phyloP scores from a whole-genome alignment of 1,284 basidiomycete genomes.

The Ustilago xerochloae region DNA sequence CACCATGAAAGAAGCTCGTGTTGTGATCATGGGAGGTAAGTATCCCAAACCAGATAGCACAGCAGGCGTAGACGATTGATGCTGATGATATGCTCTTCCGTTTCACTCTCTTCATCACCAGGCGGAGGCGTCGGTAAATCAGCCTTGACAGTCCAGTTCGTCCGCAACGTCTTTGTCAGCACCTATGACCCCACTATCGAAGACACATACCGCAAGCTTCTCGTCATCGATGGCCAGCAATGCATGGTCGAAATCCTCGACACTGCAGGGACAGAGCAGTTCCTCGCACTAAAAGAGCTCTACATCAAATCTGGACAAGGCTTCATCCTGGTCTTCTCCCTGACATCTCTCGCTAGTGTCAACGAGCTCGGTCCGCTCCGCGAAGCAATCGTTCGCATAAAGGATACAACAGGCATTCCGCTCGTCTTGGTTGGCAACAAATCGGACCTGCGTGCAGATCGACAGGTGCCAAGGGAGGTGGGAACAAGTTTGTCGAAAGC shows the following conservation, averaged over 20 bases:
- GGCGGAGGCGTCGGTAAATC: constrained; percentile 64
- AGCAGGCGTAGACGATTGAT: too few species aligned
- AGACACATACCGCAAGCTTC: constrained; percentile 60
- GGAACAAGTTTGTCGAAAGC: constrained; percentile 59
- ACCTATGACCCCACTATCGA: constrained; percentile 66
- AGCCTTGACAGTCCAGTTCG: constrained; percentile 61
- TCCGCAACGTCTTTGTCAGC: constrained; percentile 59
- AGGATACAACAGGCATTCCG: constrained; percentile 53
- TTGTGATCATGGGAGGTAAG: constrained; percentile 60
- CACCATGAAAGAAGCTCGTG: constrained; percentile 55
- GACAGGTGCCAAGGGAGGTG: constrained; percentile 62
- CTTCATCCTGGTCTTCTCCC: constrained; percentile 62
- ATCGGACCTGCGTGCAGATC: constrained; percentile 53
- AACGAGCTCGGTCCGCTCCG: constrained; percentile 61
- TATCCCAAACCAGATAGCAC: constrained; percentile 15
- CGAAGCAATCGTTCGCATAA: constrained; percentile 60
- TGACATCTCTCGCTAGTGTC: constrained; percentile 59
- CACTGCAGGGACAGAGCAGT: constrained; percentile 64
- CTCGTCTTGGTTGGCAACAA: constrained; percentile 64
- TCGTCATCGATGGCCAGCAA: constrained; percentile 58
- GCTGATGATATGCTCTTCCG: neutral
- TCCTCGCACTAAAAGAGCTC: constrained; percentile 62
- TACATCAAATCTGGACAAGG: constrained; percentile 63
- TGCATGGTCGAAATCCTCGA: constrained; percentile 63
- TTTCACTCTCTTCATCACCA: neutral